phyloP scores from a whole-genome alignment of 371 early-diverging fungal genomes.

The Polyrhizophydium stewartii region DNA sequence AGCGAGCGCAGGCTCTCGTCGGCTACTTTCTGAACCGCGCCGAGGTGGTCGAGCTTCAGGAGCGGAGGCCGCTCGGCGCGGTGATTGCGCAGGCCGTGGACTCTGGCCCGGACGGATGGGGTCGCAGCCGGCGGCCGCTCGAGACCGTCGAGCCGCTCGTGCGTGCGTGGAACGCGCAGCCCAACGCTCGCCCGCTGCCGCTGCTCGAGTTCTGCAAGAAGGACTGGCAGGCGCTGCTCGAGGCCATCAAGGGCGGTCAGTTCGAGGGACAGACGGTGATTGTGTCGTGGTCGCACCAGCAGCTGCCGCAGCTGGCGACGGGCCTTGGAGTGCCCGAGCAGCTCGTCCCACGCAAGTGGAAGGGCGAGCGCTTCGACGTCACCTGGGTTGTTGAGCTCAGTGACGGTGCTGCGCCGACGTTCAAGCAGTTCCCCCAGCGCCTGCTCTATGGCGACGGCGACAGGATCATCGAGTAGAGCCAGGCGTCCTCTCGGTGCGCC shows the following conservation, averaged over 20 bases:
- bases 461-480: conserved; percentile 16
- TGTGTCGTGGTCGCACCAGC: conserved; percentile 42
- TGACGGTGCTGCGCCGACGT: neutral
- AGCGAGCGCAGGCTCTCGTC: conserved; percentile 37
- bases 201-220: conserved; percentile 17
- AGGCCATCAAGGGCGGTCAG: conserved; percentile 1
- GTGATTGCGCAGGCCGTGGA: conserved; percentile 41
- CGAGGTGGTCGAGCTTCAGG: conserved; percentile 21
- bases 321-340: conserved; percentile 25
- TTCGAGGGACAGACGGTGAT: conserved; percentile 25
- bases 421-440: conserved; percentile 33
- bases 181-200: neutral
- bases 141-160: conserved; percentile 27
- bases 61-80: conserved; percentile 20
- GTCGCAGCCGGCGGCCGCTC: conserved; percentile 22
- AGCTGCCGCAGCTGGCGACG: conserved; percentile 28
- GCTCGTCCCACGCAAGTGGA: conserved; percentile 34
- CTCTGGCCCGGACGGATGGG: conserved; percentile 10
- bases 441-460: conserved; percentile 38
- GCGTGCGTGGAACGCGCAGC: neutral
- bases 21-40: conserved; percentile 31
- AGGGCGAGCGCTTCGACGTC: conserved; percentile 38
- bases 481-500: too few relatives aligned
- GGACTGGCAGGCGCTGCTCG: conserved; percentile 13
- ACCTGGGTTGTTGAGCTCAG: conserved; percentile 35